Evolutionary conservation across 176 grass and related monocot species (phyloP).

Genomic region (Oryza nivara): DNA sequence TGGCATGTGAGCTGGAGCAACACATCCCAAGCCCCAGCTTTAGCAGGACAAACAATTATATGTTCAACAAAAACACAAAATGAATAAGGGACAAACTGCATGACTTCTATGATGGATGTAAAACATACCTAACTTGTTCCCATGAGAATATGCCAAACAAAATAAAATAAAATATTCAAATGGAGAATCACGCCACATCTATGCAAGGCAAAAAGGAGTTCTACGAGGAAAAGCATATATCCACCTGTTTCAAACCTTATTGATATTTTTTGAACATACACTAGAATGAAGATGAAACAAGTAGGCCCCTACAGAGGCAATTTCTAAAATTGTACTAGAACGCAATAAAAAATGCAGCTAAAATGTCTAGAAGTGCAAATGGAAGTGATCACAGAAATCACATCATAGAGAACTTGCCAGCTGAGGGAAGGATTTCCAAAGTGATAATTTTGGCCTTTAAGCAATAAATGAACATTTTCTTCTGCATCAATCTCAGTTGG

Average conservation of each 20-base stretch:
- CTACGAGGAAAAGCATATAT: background rate
- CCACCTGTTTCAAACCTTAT: slow-evolving; percentile 9
- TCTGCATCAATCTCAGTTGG: slow-evolving; percentile 62
- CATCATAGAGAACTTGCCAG: slow-evolving; percentile 62
- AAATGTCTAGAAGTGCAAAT: slow-evolving; percentile 26
- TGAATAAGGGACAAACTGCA: background rate
- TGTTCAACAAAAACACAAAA: background rate
- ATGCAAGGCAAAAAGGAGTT: background rate
- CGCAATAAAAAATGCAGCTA: background rate
- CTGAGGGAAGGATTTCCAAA: slow-evolving; percentile 79
- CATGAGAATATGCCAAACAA: background rate
- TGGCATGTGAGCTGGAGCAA: too few species aligned
- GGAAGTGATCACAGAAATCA: background rate
- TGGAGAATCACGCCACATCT: background rate
- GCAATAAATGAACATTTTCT: slow-evolving; percentile 65
- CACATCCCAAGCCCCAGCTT: background rate
- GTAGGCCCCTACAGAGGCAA: background rate
- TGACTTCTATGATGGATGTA: background rate
- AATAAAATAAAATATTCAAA: background rate
- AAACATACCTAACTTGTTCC: background rate
- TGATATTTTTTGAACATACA: background rate
- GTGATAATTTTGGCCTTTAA: slow-evolving; percentile 68
- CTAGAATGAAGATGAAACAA: background rate
- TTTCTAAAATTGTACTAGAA: slow-evolving; percentile 1
- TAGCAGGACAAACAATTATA: background rate